Percentiles rank a stretch among this genome's conserved stretches.
These are phyloP conservation scores for Ailanthus altissimus DNA, from an alignment of 345 rosid species.

Conservation along the genomic window DNA sequence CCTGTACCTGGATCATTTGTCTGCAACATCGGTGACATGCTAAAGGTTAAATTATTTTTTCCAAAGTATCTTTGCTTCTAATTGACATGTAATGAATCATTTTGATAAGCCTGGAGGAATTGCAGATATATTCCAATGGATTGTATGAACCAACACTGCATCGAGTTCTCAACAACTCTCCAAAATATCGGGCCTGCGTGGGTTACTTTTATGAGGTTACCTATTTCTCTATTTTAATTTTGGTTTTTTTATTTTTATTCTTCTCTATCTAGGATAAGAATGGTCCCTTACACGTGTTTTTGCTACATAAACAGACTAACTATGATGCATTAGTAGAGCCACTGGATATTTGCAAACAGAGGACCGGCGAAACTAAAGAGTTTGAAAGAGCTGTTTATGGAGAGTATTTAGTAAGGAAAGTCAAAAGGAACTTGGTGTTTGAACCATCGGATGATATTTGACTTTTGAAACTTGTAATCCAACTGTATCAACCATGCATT, in stretches of 20 bases:
- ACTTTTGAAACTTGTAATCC: not conserved
- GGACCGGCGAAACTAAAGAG: slow-evolving; percentile 46
- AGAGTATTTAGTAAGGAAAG: slow-evolving; percentile 82
- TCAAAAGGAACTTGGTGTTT: slow-evolving; percentile 61
- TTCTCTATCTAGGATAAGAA: too few species aligned
- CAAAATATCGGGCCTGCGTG: slow-evolving; percentile 58
- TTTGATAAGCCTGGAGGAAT: slow-evolving; percentile 8
- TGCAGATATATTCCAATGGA: slow-evolving; percentile 81
- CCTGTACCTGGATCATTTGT: slow-evolving; percentile 82
- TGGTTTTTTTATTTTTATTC: too few species aligned
- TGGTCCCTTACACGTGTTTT: slow-evolving; percentile 1
- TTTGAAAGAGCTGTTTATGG: slow-evolving; percentile 69
- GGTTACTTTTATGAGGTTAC: slow-evolving; percentile 87
- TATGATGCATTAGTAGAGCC: slow-evolving; percentile 76
- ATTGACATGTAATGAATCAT: not conserved
- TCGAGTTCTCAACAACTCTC: slow-evolving; percentile 61
- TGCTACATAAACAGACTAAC: slow-evolving; percentile 53
- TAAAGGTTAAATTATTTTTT: slow-evolving; percentile 54
- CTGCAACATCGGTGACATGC: slow-evolving; percentile 95
- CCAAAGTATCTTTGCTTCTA: not conserved
- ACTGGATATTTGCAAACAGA: slow-evolving; percentile 55
- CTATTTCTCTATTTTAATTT: too few species aligned
- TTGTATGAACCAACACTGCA: slow-evolving; percentile 80
- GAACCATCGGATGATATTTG: too few species aligned
- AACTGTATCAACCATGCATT: not conserved